Percentiles rank a stretch among this genome's conserved stretches.
Conservation (phyloP, 2,329 filamentous ascomycete genomes). For the Arthrobotrys sinensis region DNA sequence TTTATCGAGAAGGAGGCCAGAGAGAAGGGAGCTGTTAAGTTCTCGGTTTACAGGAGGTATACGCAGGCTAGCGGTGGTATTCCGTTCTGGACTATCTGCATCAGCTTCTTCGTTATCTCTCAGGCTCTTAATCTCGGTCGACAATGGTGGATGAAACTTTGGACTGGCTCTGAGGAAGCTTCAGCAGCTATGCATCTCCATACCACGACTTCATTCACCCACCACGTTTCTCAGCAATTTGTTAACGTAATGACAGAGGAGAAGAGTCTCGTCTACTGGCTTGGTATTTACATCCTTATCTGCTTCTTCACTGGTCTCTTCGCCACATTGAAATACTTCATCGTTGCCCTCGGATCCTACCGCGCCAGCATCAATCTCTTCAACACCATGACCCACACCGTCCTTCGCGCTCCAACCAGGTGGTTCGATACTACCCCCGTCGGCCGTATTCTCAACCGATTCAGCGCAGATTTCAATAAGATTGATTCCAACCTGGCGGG, state of each 20-base stretch:
- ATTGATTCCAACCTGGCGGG: slow-evolving; percentile 79
- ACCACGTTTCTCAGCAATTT: slow-evolving; percentile 66
- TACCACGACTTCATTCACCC: slow-evolving; percentile 65
- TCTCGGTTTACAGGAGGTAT: slow-evolving; percentile 78
- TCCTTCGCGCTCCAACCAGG: slow-evolving; percentile 80
- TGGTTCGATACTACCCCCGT: slow-evolving; percentile 86
- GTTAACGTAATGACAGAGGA: slow-evolving; percentile 65
- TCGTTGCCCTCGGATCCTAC: slow-evolving; percentile 77
- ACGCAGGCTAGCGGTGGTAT: slow-evolving; percentile 75
- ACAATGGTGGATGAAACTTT: slow-evolving; percentile 64
- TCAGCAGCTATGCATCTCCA: slow-evolving; percentile 40
- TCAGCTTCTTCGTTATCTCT: slow-evolving; percentile 58
- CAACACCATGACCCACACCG: slow-evolving; percentile 75
- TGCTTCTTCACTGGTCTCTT: slow-evolving; percentile 74
- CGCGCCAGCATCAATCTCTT: slow-evolving; percentile 80
- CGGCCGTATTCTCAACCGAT: slow-evolving; percentile 82
- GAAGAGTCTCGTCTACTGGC: slow-evolving; percentile 74
- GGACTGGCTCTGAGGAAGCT: slow-evolving; percentile 60
- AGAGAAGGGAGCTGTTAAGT: slow-evolving; percentile 79
- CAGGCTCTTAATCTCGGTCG: slow-evolving; percentile 61
- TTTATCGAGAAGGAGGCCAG: slow-evolving; percentile 83
- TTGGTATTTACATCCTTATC: slow-evolving; percentile 77
- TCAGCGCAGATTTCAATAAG: slow-evolving; percentile 82
- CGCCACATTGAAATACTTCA: slow-evolving; percentile 76
- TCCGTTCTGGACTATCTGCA: slow-evolving; percentile 62